phyloP scores from a whole-genome alignment of 352 stramenopile species.

The Phytophthora pluvialis region DNA sequence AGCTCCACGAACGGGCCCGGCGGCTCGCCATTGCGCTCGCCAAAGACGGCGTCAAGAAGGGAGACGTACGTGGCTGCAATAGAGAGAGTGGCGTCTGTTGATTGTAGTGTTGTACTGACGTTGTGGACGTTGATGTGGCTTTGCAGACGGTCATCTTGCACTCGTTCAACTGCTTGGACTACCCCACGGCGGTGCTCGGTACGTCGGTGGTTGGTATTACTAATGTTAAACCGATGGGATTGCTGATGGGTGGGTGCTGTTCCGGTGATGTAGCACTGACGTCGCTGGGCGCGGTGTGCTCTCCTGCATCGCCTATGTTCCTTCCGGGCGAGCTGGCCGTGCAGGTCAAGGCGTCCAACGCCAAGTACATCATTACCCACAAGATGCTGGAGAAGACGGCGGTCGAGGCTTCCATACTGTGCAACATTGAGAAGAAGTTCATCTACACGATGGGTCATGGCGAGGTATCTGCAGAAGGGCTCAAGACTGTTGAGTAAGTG shows the following conservation, averaged over 20 bases:
- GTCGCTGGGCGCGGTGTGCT: constrained; percentile 59
- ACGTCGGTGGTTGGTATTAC: constrained; percentile 2
- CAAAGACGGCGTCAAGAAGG: constrained; percentile 54
- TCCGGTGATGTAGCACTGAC: constrained; percentile 42
- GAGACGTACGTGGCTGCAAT: constrained; percentile 39
- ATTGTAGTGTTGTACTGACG: not conserved
- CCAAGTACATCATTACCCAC: constrained; percentile 64
- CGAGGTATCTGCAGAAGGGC: constrained; percentile 14
- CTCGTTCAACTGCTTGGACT: constrained; percentile 79
- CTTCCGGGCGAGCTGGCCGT: constrained; percentile 49
- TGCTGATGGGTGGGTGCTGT: constrained; percentile 4
- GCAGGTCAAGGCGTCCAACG: constrained; percentile 53
- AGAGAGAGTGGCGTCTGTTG: not conserved
- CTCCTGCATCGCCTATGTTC: constrained; percentile 69
- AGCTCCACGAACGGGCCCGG: constrained; percentile 47
- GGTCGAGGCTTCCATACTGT: constrained; percentile 46
- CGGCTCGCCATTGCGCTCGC: constrained; percentile 52
- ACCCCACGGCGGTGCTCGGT: constrained; percentile 61
- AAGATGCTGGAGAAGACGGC: constrained; percentile 52
- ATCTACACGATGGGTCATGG: constrained; percentile 60
- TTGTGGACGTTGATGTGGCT: constrained; percentile 15
- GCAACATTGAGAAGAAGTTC: constrained; percentile 36
- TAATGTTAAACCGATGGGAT: constrained; percentile 11
- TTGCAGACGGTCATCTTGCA: constrained; percentile 60
- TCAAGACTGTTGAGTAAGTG: constrained; percentile 66